phyloP scores from a whole-genome alignment of 257 asterid genomes.

The Scutellaria galericulata region DNA sequence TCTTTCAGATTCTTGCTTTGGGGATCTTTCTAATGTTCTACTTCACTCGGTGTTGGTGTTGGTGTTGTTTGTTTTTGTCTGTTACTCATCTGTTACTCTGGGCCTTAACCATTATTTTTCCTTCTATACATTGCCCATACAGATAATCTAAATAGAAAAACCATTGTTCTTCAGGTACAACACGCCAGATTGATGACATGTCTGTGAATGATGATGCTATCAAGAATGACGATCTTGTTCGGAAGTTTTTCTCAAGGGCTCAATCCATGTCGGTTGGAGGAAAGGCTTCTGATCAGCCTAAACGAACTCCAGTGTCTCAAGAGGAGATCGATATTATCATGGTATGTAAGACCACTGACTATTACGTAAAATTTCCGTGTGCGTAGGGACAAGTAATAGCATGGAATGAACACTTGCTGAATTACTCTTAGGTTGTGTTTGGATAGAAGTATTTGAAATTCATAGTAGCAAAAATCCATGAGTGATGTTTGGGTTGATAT shows the following conservation, averaged over 20 bases:
- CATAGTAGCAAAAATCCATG: too few species aligned
- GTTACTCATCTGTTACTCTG: slow-evolving; percentile 3
- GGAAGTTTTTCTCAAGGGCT: slow-evolving; percentile 59
- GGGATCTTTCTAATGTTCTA: slow-evolving; percentile 4
- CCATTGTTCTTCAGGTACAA: slow-evolving; percentile 51
- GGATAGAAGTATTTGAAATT: too few species aligned
- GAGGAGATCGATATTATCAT: slow-evolving; percentile 88
- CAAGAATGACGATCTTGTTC: slow-evolving; percentile 50
- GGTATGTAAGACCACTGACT: slow-evolving; percentile 53
- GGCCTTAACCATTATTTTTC: background rate
- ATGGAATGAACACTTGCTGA: too few species aligned
- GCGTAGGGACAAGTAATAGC: background rate
- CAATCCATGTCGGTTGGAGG: slow-evolving; percentile 66
- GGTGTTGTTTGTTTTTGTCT: slow-evolving; percentile 5
- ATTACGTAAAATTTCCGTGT: background rate
- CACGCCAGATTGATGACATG: slow-evolving; percentile 51
- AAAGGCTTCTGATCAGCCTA: slow-evolving; percentile 96
- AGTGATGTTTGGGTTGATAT: too few species aligned
- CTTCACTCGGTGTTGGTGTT: slow-evolving; percentile 1
- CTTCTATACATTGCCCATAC: slow-evolving; percentile 17
- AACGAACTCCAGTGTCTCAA: slow-evolving; percentile 79
- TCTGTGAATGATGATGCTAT: slow-evolving; percentile 41
- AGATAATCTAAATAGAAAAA: slow-evolving; percentile 15
- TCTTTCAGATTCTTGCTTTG: slow-evolving; percentile 12
- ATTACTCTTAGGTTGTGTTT: too few species aligned